Evolutionary conservation across 345 rosid species (phyloP).

Genomic region (Carallia pectinifolia): DNA sequence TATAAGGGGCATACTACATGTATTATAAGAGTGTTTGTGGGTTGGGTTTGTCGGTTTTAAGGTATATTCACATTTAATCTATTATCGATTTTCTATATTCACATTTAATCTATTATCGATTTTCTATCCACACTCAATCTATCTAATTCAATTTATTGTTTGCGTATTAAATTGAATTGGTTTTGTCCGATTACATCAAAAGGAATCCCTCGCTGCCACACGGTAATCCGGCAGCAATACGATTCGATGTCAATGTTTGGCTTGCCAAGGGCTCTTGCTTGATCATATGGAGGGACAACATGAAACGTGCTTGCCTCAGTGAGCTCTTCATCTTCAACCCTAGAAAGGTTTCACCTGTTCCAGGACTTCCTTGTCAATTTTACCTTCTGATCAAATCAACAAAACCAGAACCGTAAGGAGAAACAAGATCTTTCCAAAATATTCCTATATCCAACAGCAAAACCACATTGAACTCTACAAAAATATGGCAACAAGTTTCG

Average conservation of each 20-base stretch:
- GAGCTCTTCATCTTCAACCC: conserved; percentile 82
- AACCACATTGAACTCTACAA: not conserved
- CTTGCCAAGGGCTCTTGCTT: conserved; percentile 99
- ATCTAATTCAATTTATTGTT: no score
- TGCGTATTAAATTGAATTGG: no score
- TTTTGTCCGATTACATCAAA: conserved; percentile 52
- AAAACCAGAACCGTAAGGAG: not conserved
- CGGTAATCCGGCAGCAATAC: conserved; percentile 98
- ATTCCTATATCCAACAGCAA: conserved; percentile 3
- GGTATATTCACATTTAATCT: no score
- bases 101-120: no score
- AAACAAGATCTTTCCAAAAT: not conserved
- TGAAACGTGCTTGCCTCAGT: conserved; percentile 63
- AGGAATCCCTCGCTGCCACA: conserved; percentile 99
- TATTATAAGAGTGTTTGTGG: no score
- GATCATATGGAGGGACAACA: conserved; percentile 86
- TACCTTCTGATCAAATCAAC: conserved; percentile 43
- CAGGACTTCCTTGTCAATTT: conserved; percentile 87
- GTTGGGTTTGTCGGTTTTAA: no score
- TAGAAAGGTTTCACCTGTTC: conserved; percentile 91
- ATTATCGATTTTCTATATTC: no score
- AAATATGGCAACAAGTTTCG: no score
- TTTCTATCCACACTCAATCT: no score
- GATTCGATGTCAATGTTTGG: conserved; percentile 87
- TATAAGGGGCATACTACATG: no score